Percentiles rank a stretch among this genome's conserved stretches.
Conservation (phyloP, 345 rosid genomes). For the Hibiscus syriacus region DNA sequence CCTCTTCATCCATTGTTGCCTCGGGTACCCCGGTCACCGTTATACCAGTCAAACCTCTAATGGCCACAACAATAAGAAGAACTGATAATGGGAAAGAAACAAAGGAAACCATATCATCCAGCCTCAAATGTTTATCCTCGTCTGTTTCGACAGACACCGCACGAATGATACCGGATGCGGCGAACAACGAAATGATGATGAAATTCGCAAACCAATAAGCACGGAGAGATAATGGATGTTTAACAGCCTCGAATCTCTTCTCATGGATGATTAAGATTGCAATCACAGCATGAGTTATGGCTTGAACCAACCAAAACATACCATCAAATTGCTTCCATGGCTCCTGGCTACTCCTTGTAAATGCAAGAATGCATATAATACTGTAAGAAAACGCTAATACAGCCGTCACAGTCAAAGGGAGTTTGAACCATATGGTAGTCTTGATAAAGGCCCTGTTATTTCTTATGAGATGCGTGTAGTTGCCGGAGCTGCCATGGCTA, state of each 20-base stretch:
- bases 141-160: conserved; percentile 22
- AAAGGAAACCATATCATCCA: conserved; percentile 54
- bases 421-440: conserved; percentile 46
- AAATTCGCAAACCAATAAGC: conserved; percentile 52
- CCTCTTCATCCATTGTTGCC: conserved; percentile 24
- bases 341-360: conserved; percentile 24
- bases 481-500: conserved; percentile 21
- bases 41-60: conserved; percentile 71
- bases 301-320: conserved; percentile 65
- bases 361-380: conserved; percentile 38
- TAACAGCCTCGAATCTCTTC: conserved; percentile 51
- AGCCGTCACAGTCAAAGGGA: conserved; percentile 31
- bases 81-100: conserved; percentile 47
- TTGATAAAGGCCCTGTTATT: conserved; percentile 25
- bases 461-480: conserved; percentile 49
- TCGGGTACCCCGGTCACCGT: conserved; percentile 21
- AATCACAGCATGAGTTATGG: conserved; percentile 56
- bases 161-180: conserved; percentile 47
- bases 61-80: conserved; percentile 41
- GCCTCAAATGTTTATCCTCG: conserved; percentile 22
- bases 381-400: conserved; percentile 45
- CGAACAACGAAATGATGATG: conserved; percentile 33
- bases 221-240: conserved; percentile 58
- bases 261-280: conserved; percentile 59
- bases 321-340: conserved; percentile 39